Evolutionary conservation across 2,329 filamentous ascomycete species (phyloP).

Genomic region (Colletotrichum cordylinicola): DNA sequence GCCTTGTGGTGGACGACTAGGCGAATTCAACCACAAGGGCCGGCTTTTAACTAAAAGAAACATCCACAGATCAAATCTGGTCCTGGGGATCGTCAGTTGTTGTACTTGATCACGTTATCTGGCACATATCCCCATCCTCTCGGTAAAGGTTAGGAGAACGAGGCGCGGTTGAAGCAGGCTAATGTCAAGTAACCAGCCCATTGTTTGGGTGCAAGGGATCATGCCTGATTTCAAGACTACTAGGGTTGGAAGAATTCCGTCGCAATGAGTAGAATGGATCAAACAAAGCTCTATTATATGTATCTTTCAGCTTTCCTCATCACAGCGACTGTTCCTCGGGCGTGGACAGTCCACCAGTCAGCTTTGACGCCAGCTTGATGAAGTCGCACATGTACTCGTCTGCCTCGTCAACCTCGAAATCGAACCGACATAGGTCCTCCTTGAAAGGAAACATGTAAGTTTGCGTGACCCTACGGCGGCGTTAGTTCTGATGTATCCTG

Average conservation of each 20-base stretch:
- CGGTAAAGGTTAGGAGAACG: too few relatives aligned
- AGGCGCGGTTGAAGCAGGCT: not conserved
- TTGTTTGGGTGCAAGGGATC: not conserved
- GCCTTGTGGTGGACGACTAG: not conserved
- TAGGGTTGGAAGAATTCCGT: too few relatives aligned
- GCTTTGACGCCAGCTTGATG: not conserved
- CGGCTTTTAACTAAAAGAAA: too few relatives aligned
- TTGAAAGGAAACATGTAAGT: constrained; percentile 48
- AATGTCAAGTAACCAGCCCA: accelerated
- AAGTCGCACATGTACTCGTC: not conserved
- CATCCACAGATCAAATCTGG: not conserved
- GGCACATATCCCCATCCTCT: not conserved
- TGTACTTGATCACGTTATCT: accelerated
- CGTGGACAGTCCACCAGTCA: not conserved
- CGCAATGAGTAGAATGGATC: not conserved
- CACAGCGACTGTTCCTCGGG: not conserved
- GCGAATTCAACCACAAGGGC: not conserved
- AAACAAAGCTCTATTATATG: not conserved
- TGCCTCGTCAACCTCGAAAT: constrained; percentile 43
- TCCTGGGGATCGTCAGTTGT: not conserved
- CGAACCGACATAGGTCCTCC: constrained; percentile 49
- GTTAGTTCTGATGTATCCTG: not conserved
- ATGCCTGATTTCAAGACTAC: too few relatives aligned
- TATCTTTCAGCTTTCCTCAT: not conserved
- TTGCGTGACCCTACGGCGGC: constrained; percentile 41